phyloP scores from a whole-genome alignment of 257 asterid genomes.

The Ilex aquifolium region DNA sequence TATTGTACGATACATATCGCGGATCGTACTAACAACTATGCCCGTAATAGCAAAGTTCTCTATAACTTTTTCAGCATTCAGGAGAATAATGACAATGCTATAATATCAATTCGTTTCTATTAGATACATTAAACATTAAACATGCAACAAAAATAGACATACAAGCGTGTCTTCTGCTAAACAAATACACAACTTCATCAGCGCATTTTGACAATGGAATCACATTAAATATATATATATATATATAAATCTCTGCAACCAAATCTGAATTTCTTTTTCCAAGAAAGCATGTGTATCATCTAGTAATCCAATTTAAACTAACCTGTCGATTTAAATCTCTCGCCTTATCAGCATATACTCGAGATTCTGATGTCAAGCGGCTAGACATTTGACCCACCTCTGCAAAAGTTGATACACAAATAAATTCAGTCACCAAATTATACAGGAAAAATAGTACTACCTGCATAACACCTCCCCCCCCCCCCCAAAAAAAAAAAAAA shows the following conservation, averaged over 20 bases:
- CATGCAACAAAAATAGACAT: too few relatives aligned
- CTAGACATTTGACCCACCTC: slow-evolving; percentile 90
- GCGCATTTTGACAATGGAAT: not conserved
- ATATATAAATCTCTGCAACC: too few relatives aligned
- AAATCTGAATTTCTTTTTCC: not conserved
- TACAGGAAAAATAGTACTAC: too few relatives aligned
- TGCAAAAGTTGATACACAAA: slow-evolving; percentile 24
- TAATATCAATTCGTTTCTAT: too few relatives aligned
- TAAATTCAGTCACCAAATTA: slow-evolving; percentile 6
- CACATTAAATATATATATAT: too few relatives aligned
- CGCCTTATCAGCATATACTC: slow-evolving; percentile 82
- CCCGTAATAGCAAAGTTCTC: too few relatives aligned
- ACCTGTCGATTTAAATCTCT: slow-evolving; percentile 96
- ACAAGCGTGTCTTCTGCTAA: not conserved
- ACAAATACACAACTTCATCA: not conserved
- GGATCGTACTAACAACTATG: too few relatives aligned
- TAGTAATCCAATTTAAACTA: slow-evolving; percentile 7
- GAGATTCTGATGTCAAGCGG: slow-evolving; percentile 90
- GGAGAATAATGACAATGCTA: too few relatives aligned
- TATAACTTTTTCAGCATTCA: too few relatives aligned
- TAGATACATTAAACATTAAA: too few relatives aligned
- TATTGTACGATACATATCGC: too few relatives aligned
- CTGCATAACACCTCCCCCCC: too few relatives aligned
- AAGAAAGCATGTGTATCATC: not conserved
- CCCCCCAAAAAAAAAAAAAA: slow-evolving; percentile 2